These are phyloP conservation scores for Casuarina glauca DNA, from an alignment of 306 rosid species.

Conservation along the genomic window DNA sequence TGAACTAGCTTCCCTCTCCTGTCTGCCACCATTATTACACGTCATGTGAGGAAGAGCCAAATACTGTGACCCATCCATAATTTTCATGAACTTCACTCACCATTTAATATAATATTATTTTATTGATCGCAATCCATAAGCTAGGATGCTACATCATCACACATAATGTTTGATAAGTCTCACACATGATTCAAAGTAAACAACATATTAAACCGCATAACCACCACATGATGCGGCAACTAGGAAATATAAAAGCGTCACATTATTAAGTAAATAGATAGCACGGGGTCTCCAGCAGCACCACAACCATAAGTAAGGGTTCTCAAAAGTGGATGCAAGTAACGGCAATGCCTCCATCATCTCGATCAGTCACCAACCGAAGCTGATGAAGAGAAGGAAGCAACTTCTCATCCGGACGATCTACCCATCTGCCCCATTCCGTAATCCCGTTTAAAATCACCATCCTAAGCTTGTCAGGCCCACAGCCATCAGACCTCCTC, in stretches of 20 bases:
- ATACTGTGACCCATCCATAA: background rate
- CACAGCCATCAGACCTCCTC: slow-evolving; percentile 13
- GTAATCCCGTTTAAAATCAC: slow-evolving; percentile 5
- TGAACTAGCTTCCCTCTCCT: too few relatives aligned
- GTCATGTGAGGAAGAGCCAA: background rate
- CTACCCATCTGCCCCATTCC: background rate
- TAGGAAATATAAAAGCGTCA: background rate
- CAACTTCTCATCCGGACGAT: slow-evolving; percentile 5
- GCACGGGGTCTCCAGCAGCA: background rate
- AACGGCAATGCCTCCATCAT: background rate
- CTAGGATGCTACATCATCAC: background rate
- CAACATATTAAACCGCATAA: background rate
- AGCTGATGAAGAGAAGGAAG: background rate
- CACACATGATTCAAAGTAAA: background rate
- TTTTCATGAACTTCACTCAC: background rate
- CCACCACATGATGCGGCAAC: background rate
- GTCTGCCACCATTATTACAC: background rate
- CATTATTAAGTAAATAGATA: background rate
- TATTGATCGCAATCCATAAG: background rate
- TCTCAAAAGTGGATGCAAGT: background rate
- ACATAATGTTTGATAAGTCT: background rate
- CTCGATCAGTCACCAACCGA: background rate
- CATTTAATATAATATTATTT: background rate
- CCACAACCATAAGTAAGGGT: background rate
- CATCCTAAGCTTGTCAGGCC: slow-evolving; percentile 8